A percentile compares a stretch with the other conserved stretches of the same genome.
phyloP scores from a whole-genome alignment of 441 rosid species.

The Manihot esculenta region DNA sequence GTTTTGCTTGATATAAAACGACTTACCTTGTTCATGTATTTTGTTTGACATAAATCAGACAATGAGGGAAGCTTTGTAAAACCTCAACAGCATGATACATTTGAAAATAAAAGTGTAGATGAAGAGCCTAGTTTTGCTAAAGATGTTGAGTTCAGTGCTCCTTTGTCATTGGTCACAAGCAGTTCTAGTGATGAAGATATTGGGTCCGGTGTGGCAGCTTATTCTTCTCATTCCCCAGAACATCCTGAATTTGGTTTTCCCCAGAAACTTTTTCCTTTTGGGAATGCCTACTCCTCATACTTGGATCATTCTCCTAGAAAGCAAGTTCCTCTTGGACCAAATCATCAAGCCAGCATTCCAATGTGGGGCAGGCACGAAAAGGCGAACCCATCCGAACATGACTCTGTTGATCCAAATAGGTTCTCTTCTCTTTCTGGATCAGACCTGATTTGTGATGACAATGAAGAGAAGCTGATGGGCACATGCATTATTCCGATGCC shows the following conservation, averaged over 20 bases:
- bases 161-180: constrained; percentile 30
- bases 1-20: neutral
- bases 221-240: constrained; percentile 38
- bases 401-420: constrained; percentile 8
- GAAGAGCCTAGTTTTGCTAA: constrained; percentile 32
- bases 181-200: constrained; percentile 44
- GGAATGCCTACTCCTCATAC: constrained; percentile 31
- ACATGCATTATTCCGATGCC: constrained; percentile 45
- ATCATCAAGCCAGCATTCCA: constrained; percentile 67
- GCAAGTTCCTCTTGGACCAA: constrained; percentile 58
- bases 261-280: constrained; percentile 30
- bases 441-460: constrained; percentile 9
- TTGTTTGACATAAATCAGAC: constrained; percentile 30
- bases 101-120: constrained; percentile 27
- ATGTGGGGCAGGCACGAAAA: constrained; percentile 28
- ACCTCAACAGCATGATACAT: constrained; percentile 28
- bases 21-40: neutral
- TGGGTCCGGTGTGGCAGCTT: constrained; percentile 29
- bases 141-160: constrained; percentile 33
- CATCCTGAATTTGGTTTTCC: constrained; percentile 36
- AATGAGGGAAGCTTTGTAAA: constrained; percentile 33
- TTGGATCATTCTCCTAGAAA: constrained; percentile 47
- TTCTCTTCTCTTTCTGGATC: constrained; percentile 12
- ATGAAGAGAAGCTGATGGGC: constrained; percentile 36
- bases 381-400: constrained; percentile 14